A percentile compares a stretch with the other conserved stretches of the same genome.
Conservation (phyloP, 805 yeast species). For the Ogataea minuta region DNA sequence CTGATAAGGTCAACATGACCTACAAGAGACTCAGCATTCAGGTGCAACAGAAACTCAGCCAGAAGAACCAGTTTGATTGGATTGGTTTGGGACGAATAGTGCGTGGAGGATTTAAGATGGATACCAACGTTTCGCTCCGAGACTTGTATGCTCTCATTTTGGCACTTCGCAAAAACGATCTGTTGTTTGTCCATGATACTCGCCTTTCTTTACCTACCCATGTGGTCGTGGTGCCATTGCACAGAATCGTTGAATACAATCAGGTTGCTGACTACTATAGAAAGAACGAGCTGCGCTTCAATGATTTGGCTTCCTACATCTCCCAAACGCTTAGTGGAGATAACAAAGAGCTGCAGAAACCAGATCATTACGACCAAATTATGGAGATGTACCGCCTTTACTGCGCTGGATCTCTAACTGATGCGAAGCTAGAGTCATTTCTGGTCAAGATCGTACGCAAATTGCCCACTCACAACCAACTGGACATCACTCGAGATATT, state of each 20-base stretch:
- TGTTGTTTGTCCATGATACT: slow-evolving; percentile 31
- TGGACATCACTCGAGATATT: slow-evolving; percentile 50
- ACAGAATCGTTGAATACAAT: slow-evolving; percentile 35
- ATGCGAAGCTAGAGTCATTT: slow-evolving; percentile 48
- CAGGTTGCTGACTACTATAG: slow-evolving; percentile 31
- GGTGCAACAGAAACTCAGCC: slow-evolving; percentile 19
- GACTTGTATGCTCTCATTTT: slow-evolving; percentile 45
- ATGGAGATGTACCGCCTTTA: slow-evolving; percentile 51
- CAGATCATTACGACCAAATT: slow-evolving; percentile 36
- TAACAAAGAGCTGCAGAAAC: slow-evolving; percentile 14
- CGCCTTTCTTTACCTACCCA: slow-evolving; percentile 34
- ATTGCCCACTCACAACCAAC: slow-evolving; percentile 30
- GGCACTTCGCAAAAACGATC: slow-evolving; percentile 47
- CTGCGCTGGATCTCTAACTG: slow-evolving; percentile 50
- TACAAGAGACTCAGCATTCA: slow-evolving; percentile 25
- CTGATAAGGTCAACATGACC: slow-evolving; percentile 23
- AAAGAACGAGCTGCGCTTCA: slow-evolving; percentile 24
- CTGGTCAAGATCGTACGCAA: slow-evolving; percentile 40
- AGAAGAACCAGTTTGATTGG: slow-evolving; percentile 31
- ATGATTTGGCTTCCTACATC: slow-evolving; percentile 27
- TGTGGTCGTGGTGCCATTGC: slow-evolving; percentile 43
- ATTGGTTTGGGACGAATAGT: slow-evolving; percentile 27
- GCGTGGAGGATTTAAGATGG: slow-evolving; percentile 22
- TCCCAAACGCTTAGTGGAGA: slow-evolving; percentile 9
- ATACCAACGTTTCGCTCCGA: slow-evolving; percentile 24